Base-by-base conservation (phyloP, 2,329 filamentous ascomycete genomes). In the Ophiostoma angusticollis region DNA sequence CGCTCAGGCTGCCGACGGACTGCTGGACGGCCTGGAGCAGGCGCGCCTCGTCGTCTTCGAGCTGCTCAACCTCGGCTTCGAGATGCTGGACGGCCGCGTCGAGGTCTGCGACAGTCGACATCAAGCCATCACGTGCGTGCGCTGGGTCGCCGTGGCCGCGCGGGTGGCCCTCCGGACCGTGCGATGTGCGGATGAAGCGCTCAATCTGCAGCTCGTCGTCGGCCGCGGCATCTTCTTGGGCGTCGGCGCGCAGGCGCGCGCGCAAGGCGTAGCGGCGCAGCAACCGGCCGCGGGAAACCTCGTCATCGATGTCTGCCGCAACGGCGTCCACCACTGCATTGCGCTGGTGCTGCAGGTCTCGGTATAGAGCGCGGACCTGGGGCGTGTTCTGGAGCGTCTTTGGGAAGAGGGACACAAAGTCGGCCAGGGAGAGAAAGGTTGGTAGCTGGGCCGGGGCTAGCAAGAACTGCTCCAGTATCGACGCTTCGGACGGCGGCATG, bases 381-480 rank as follows among this genome's bases (percentile, higher is more conserved):
- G 80, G 72, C 33, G 78, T 79, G 18, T 68, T 63, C 43, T 78
- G 79, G 35, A 78, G 65, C 28, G 72, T 59, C 36, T 69, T 72
- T 9, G 85, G 84, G 52, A 93, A 91, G 30, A 89, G 68, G 21
- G 78, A 68, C 31, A 74, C 76, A 63, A 93, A 93, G 47, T 84
- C 73, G 41, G 77, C 68, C 33, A 86, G 68, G 7, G 84, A 78
- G 49, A 86, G 65, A 52, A 86, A 72, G 46, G 79, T 72, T 30
- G 81, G 78, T 27, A 93, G 67, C 21, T 80, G 70, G 7, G 84
- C 78, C 11, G 85, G 82, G 22, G 79, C 68, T 25, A 93, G 71
- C 42, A 93, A 74, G 56, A 89, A 93, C 58, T 80, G 79, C 52
- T 69, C 68, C 37, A 93, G 71, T 47, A 93, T 82, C 21, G 75